Evolutionary conservation across 1,139 yeast species (phyloP).

Genomic region (Suhomyces terraborum): DNA sequence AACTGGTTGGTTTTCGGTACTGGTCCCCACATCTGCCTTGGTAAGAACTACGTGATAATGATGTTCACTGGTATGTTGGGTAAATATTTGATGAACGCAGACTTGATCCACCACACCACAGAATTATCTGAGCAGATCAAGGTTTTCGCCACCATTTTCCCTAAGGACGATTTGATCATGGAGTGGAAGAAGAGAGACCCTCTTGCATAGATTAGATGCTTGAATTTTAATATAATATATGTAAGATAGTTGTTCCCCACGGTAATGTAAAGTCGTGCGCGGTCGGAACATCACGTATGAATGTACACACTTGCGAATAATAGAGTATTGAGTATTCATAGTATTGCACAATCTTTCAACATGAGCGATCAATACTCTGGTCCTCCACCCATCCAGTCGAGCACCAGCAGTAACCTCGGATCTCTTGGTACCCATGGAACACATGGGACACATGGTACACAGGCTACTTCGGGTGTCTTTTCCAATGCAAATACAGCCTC

Average conservation of each 20-base stretch:
- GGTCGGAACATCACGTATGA: neutral
- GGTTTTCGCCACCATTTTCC: slow-evolving; percentile 97
- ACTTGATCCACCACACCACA: slow-evolving; percentile 80
- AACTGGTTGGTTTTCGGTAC: slow-evolving; percentile 97
- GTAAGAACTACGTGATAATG: slow-evolving; percentile 90
- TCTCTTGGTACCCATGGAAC: neutral
- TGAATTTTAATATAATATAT: neutral
- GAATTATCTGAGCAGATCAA: slow-evolving; percentile 85
- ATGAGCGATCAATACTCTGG: slow-evolving; percentile 3
- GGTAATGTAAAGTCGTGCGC: neutral
- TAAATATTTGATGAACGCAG: slow-evolving; percentile 76
- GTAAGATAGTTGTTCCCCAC: neutral
- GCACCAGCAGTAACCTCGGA: neutral
- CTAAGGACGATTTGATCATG: slow-evolving; percentile 88
- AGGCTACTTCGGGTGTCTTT: no score
- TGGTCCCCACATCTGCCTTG: slow-evolving; percentile 95
- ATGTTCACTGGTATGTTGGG: slow-evolving; percentile 89
- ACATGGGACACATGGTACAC: no score
- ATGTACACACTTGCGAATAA: no score
- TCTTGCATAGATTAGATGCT: slow-evolving; percentile 6
- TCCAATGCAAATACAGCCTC: neutral
- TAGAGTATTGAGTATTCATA: no score
- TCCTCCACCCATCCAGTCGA: neutral
- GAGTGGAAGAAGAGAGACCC: slow-evolving; percentile 70
- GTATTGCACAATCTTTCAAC: no score